A percentile compares a stretch with the other conserved stretches of the same genome.
These are phyloP conservation scores for Mycena galopus DNA, from an alignment of 768 basidiomycete species.

Conservation along the genomic window DNA sequence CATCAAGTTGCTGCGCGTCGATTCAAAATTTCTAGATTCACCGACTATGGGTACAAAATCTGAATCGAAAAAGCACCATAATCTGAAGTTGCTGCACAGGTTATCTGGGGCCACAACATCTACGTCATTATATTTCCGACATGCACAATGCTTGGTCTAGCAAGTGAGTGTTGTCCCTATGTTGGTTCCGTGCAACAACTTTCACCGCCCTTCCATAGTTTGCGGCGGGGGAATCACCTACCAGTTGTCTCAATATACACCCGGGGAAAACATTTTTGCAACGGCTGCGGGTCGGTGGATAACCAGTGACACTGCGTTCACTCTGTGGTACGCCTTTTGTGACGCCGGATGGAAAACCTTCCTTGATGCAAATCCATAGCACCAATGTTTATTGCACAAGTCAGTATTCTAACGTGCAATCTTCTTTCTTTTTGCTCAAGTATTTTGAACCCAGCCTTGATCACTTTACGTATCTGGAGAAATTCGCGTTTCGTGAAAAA, in stretches of 20 bases:
- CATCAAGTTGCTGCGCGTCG: background rate
- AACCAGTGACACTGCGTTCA: constrained; percentile 31
- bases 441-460: background rate
- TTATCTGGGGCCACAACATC: constrained; percentile 23
- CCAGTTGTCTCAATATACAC: constrained; percentile 24
- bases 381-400: constrained; percentile 9
- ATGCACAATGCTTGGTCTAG: constrained; percentile 12
- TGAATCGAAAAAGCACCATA: too few relatives aligned
- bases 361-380: background rate
- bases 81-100: too few relatives aligned
- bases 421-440: background rate
- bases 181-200: background rate
- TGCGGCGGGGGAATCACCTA: constrained; percentile 31
- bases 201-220: constrained; percentile 6
- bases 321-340: constrained; percentile 18
- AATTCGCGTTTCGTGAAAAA: background rate
- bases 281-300: constrained; percentile 31
- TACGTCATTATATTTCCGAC: constrained; percentile 29
- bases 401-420: background rate
- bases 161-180: constrained; percentile 2
- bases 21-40: constrained; percentile 46
- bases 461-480: background rate
- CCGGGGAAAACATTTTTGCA: constrained; percentile 23
- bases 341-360: background rate
- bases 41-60: constrained; percentile 50